Base-by-base conservation (phyloP, 2,329 filamentous ascomycete genomes). In the Exophiala calicioides region DNA sequence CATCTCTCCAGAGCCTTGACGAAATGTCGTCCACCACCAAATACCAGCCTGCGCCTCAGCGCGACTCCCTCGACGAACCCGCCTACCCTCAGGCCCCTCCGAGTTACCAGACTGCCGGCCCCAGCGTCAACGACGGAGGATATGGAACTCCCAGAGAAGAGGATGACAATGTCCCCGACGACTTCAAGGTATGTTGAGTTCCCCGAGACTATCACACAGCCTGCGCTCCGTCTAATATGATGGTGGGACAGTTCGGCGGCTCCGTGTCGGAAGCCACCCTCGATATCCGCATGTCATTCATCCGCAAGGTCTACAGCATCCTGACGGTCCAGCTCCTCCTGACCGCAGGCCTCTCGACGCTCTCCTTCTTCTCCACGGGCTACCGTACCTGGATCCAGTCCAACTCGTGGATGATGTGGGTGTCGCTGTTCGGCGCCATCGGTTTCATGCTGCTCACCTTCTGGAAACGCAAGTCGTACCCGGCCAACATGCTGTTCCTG, bases 261-360 rank as follows among this genome's bases (percentile, higher is more conserved):
- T 89, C 85, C 13, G 90, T 97, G 50, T 85, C 90, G 58, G 93
- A 97, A 74, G 91, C 88, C 35, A 95, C 90, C 15, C 77, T 97
- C 64, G 90, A 95, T 63, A 95, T 98, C 65, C 87, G 91, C 60
- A 95, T 96, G 82, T 88, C 93, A 70, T 98, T 96, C 69, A 79
- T 95, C 61, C 85, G 90, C 70, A 97, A 97, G 77, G 93, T 98
- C 65, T 98, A 98, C 73, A 86, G 90, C 49, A 98, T 98, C 69
- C 78, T 98, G 72, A 95, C 93, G n/a, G 83, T 89, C 40, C 93
- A 98, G 68, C 83, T 98, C 43, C 75, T 97, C 63, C 82, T 85
- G 47, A 98, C 93, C 5, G 86, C 85, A 27, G 78, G 80, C 53
- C 77, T 97, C 58, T 90, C 86, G 72, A 80, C 84, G 52, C 71